Evolutionary conservation across 306 rosid species (phyloP).

Genomic region (Rubus parviflorus): DNA sequence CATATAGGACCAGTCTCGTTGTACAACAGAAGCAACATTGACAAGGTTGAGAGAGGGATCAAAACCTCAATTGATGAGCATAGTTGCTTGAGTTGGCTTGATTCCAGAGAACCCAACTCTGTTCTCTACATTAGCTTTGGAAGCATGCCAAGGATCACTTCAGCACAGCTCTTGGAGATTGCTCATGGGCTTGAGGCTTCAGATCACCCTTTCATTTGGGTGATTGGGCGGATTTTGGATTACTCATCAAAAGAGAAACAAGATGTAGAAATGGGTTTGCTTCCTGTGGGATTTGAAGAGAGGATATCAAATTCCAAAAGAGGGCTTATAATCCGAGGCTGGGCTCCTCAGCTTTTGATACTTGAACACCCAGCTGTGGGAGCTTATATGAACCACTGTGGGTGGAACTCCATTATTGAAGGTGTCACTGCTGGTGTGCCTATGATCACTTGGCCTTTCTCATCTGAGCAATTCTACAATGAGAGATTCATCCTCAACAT

Average conservation of each 20-base stretch:
- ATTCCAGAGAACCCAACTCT: slow-evolving; percentile 48
- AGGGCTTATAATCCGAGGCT: slow-evolving; percentile 30
- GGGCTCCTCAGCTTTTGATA: slow-evolving; percentile 36
- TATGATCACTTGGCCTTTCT: slow-evolving; percentile 32
- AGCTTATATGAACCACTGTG: slow-evolving; percentile 35
- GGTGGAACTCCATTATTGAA: slow-evolving; percentile 33
- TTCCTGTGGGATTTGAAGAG: slow-evolving; percentile 26
- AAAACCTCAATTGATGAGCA: slow-evolving; percentile 41
- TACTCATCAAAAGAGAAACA: background rate
- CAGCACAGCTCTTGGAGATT: slow-evolving; percentile 48
- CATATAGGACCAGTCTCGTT: slow-evolving; percentile 62
- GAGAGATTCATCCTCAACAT: slow-evolving; percentile 25
- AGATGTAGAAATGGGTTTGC: slow-evolving; percentile 6
- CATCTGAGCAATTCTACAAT: slow-evolving; percentile 33
- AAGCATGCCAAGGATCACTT: slow-evolving; percentile 40
- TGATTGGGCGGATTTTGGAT: slow-evolving; percentile 41
- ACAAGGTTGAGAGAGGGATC: slow-evolving; percentile 49
- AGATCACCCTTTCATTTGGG: slow-evolving; percentile 60
- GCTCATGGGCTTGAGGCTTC: slow-evolving; percentile 59
- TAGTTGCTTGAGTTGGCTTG: slow-evolving; percentile 49
- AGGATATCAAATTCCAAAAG: background rate
- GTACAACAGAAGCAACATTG: slow-evolving; percentile 38
- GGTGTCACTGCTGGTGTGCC: slow-evolving; percentile 32
- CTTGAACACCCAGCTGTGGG: slow-evolving; percentile 30
- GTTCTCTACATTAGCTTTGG: slow-evolving; percentile 63